Evolutionary conservation across 164 flowering plant genomes (phyloP).

Genomic region (Vitis rotundifolia): DNA sequence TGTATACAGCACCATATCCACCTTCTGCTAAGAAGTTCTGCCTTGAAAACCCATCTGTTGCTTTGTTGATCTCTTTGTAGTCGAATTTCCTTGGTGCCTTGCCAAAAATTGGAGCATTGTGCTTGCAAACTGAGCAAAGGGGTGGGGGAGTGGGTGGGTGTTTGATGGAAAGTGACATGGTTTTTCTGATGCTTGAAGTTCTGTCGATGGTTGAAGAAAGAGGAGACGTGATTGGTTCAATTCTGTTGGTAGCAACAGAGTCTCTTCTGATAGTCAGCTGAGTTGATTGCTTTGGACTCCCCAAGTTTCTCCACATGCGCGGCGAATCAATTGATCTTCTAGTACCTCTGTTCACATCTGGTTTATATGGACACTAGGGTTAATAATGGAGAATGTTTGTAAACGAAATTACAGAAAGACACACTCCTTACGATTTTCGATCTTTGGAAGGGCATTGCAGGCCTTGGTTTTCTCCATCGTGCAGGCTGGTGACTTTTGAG

Average conservation of each 20-base stretch:
- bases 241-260: constrained; percentile 1
- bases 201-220: constrained; percentile 15
- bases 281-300: background rate
- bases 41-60: constrained; percentile 38
- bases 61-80: constrained; percentile 33
- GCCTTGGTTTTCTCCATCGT: constrained; percentile 11
- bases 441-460: constrained; percentile 7
- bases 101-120: constrained; percentile 38
- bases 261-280: background rate
- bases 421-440: constrained; percentile 11
- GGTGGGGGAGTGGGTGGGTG: constrained; percentile 40
- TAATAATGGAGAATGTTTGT: background rate
- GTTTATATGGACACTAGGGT: background rate
- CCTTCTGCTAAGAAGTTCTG: constrained; percentile 47
- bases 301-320: constrained; percentile 2
- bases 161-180: constrained; percentile 33
- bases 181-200: constrained; percentile 33
- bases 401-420: background rate
- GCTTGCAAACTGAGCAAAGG: constrained; percentile 39
- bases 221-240: background rate
- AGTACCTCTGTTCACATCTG: constrained; percentile 10
- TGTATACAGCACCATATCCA: constrained; percentile 42
- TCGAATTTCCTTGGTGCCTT: constrained; percentile 39
- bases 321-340: constrained; percentile 30
- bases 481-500: constrained; percentile 8